Evolutionary conservation across 139 green algal species (phyloP), one percentile per base, ranked within the genome.

Genomic region (Pseudopediastrum boryanum): DNA sequence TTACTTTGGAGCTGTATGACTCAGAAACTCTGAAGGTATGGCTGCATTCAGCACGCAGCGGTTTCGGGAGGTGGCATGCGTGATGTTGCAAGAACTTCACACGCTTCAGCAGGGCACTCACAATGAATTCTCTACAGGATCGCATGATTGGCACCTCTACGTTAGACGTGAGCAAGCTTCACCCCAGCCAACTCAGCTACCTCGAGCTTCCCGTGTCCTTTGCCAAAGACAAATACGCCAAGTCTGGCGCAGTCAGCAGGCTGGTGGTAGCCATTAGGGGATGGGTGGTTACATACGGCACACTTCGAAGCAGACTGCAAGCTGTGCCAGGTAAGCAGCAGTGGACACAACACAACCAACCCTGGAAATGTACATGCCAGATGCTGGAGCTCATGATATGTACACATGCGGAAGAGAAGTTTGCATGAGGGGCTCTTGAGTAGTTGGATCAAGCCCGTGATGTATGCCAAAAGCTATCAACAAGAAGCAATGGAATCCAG

Each of bases 141-240:
- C 62, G 36, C 5, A 48, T 65, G 44, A 36, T 76, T 21, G 69
- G 46, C 31, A 76, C 69, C 23, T 48, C 69, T 35, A 65, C 36
- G 25, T 35, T 76, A 19, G n/a, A 76, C 33, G 48, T 76, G 43
- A 50, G 48, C 46, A 33, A 51, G 31, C 31, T 76, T 21, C 69
- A 76, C 10, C 69, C 69, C 10, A 39, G 9, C 2, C 69, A 76
- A 50, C 44, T 76, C 48, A 10, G 27, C 2, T 76, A 76, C 46
- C 31, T 64, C n/a, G 69, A 76, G 69, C 69, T 76, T 33, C 69
- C 69, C 21, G 35, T 76, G 4, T 39, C 29, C n/a, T 76, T 33
- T 33, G 48, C 33, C 3, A 64, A 76, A 35, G 69, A 64, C 12
- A 76, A 76, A 50, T 64, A 76, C 29, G 69, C 44, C 5, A 23